A percentile compares a stretch with the other conserved stretches of the same genome.
Evolutionary conservation across 2,329 filamentous ascomycete genomes (phyloP).

Genomic region (Trichoderma koningii): DNA sequence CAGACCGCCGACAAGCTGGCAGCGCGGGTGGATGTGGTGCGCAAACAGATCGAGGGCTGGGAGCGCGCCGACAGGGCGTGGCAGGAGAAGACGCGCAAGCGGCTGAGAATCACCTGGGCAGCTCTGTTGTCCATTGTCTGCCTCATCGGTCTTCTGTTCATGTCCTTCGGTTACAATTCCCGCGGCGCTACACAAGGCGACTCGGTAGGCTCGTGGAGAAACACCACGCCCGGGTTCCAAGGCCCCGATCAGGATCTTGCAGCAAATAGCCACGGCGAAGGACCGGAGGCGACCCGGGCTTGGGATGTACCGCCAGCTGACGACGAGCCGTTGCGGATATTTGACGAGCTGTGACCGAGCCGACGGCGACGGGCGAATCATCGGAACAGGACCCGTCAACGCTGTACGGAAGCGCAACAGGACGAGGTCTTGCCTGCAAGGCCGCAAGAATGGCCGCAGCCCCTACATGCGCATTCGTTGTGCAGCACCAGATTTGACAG

Average conservation of each 20-base stretch:
- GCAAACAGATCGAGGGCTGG: slow-evolving; percentile 66
- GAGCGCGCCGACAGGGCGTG: slow-evolving; percentile 67
- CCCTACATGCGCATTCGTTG: not conserved
- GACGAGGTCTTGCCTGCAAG: not conserved
- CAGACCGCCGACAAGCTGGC: slow-evolving; percentile 62
- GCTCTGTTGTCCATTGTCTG: slow-evolving; percentile 54
- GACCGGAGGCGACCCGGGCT: slow-evolving; percentile 32
- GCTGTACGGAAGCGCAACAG: not conserved
- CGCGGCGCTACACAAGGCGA: slow-evolving; percentile 19
- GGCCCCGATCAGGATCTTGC: slow-evolving; percentile 28
- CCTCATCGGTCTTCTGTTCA: slow-evolving; percentile 49
- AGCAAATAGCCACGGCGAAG: slow-evolving; percentile 29
- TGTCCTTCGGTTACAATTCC: slow-evolving; percentile 36
- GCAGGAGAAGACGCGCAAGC: slow-evolving; percentile 66
- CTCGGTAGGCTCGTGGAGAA: slow-evolving; percentile 3
- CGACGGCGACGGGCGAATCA: not conserved
- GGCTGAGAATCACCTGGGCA: slow-evolving; percentile 65
- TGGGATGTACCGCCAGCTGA: slow-evolving; percentile 36
- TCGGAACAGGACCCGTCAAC: not conserved
- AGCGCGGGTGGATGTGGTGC: slow-evolving; percentile 64
- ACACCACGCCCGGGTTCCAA: slow-evolving; percentile 4
- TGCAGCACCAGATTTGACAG: not conserved
- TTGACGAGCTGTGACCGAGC: slow-evolving; percentile 49
- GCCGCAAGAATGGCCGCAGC: slow-evolving; percentile 10
- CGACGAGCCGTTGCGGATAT: slow-evolving; percentile 45